Evolutionary conservation across 1,284 basidiomycete species (phyloP).

Genomic region (Ceratorhiza oryzae-sativae): DNA sequence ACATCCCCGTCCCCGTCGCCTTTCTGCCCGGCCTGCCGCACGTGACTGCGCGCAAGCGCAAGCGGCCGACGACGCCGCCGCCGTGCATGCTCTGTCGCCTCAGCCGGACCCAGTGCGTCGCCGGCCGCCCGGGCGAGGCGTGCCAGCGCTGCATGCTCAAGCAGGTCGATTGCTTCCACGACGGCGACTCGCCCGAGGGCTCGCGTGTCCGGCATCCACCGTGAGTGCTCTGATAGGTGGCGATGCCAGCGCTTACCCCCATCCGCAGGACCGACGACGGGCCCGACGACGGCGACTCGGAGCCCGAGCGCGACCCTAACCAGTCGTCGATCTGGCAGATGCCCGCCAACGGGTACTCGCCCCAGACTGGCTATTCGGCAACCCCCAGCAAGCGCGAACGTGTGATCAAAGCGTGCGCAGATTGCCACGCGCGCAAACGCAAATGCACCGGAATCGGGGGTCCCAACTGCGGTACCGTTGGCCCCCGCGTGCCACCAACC

Average conservation of each 20-base stretch:
- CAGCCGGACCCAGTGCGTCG: conserved; percentile 30
- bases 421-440: conserved; percentile 38
- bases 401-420: conserved; percentile 31
- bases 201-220: conserved; percentile 26
- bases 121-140: conserved; percentile 24
- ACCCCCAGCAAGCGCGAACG: conserved; percentile 30
- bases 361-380: not conserved
- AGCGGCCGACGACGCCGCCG: conserved; percentile 22
- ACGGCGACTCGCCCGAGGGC: not conserved
- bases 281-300: conserved; percentile 26
- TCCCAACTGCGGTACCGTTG: conserved; percentile 14
- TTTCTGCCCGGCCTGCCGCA: conserved; percentile 22
- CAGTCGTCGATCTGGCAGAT: conserved; percentile 28
- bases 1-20: conserved; percentile 22
- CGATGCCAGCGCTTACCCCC: conserved; percentile 7
- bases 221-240: conserved; percentile 17
- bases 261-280: conserved; percentile 15
- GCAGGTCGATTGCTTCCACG: conserved; percentile 33
- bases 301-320: conserved; percentile 24
- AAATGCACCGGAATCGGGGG: conserved; percentile 30
- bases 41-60: conserved; percentile 23
- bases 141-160: conserved; percentile 31
- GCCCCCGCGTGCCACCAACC: not conserved
- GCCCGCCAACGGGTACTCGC: conserved; percentile 16
- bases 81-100: conserved; percentile 33